These are phyloP conservation scores for Paramecium pentaurelia DNA, from an alignment of 73 alveolate genomes.

Conservation along the genomic window DNA sequence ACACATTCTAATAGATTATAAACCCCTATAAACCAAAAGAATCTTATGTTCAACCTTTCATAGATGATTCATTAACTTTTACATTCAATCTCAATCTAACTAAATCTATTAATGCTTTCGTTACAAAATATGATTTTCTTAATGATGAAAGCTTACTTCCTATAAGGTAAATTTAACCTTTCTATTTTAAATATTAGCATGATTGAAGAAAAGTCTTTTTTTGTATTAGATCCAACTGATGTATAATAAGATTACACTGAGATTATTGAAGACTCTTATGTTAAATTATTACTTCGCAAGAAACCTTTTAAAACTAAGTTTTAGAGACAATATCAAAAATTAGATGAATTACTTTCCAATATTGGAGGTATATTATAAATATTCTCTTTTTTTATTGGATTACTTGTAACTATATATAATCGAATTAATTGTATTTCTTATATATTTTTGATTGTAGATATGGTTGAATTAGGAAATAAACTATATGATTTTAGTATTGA, in stretches of 20 bases:
- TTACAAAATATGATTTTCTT: neutral
- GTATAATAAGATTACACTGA: neutral
- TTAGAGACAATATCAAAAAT: neutral
- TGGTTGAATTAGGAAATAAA: constrained; percentile 10
- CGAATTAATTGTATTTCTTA: neutral
- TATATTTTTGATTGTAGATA: neutral
- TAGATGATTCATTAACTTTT: neutral
- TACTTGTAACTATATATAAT: neutral
- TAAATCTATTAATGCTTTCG: neutral
- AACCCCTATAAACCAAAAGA: neutral
- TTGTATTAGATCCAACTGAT: neutral
- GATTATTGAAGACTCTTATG: neutral
- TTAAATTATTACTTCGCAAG: neutral
- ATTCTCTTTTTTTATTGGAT: neutral
- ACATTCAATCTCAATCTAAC: neutral
- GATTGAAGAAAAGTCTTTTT: neutral
- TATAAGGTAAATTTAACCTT: neutral
- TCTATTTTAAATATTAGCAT: neutral
- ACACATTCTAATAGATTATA: neutral
- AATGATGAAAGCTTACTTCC: constrained; percentile 1
- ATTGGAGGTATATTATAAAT: neutral
- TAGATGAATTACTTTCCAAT: neutral
- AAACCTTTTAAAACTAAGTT: neutral
- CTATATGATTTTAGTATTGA: neutral
- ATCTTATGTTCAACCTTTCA: neutral